These are phyloP conservation scores for Sphaceloma murrayae DNA, from an alignment of 2,329 filamentous ascomycete species.

Conservation along the genomic window DNA sequence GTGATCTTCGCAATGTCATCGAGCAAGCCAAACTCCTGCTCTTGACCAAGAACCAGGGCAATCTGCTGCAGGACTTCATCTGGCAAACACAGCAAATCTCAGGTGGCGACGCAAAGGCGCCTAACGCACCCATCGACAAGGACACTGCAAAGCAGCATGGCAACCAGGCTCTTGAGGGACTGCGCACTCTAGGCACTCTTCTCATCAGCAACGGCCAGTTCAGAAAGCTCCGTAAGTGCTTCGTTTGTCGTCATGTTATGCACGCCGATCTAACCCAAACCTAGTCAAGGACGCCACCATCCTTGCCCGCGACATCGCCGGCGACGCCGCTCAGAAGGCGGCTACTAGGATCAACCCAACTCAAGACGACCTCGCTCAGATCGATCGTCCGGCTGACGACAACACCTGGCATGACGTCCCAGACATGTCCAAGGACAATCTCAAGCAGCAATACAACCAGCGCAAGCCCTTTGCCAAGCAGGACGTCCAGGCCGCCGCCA, in stretches of 20 bases:
- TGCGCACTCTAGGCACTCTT: conserved; percentile 79
- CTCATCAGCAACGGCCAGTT: conserved; percentile 95
- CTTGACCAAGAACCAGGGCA: conserved; percentile 88
- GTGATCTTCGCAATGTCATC: conserved; percentile 69
- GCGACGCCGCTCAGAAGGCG: conserved; percentile 75
- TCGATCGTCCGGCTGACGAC: conserved; percentile 77
- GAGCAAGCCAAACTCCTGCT: conserved; percentile 75
- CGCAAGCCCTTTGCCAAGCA: conserved; percentile 45
- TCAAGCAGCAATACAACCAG: conserved; percentile 58
- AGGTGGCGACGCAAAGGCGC: conserved; percentile 50
- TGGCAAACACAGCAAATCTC: conserved; percentile 79
- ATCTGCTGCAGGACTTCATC: conserved; percentile 91
- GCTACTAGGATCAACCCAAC: conserved; percentile 66
- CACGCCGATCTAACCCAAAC: conserved; percentile 20
- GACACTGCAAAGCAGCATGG: conserved; percentile 72
- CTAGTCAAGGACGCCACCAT: conserved; percentile 67
- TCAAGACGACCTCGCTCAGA: conserved; percentile 63
- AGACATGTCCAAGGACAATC: conserved; percentile 57
- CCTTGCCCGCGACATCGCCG: conserved; percentile 79
- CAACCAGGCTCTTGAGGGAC: conserved; percentile 69
- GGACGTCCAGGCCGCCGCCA: conserved; percentile 53
- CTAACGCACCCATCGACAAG: conserved; percentile 62
- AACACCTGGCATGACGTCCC: conserved; percentile 91
- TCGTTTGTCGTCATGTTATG: not conserved
- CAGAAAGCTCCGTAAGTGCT: conserved; percentile 66